phyloP scores from a whole-genome alignment of 495 filamentous ascomycete genomes.

The Schizothecium vesticola region DNA sequence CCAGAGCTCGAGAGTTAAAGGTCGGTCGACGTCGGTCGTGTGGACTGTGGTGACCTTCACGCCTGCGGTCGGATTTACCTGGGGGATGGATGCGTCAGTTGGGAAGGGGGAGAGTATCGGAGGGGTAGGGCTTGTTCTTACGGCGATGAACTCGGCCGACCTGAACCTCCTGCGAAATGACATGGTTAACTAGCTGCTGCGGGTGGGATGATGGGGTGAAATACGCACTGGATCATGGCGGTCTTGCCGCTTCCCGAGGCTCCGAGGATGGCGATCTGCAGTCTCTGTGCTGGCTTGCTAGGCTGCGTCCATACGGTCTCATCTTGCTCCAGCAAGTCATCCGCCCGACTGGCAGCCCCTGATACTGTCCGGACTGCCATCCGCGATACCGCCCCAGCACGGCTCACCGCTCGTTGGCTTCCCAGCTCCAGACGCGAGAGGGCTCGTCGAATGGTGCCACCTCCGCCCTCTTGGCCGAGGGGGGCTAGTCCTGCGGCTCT shows the following conservation, averaged over 20 bases:
- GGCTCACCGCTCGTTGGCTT: not conserved
- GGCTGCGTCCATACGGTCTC: not conserved
- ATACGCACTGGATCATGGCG: not conserved
- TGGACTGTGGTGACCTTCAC: not conserved
- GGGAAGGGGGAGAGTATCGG: too few relatives aligned
- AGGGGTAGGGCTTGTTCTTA: not conserved
- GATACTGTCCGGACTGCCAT: not conserved
- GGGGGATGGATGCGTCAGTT: not conserved
- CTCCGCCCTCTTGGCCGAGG: not conserved
- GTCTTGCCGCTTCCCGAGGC: not conserved
- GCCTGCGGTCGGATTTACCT: not conserved
- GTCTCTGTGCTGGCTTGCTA: not conserved
- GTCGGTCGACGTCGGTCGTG: not conserved
- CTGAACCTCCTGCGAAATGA: not conserved
- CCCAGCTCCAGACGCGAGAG: not conserved
- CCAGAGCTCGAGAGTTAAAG: slow-evolving; percentile 23
- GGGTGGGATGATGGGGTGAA: too few relatives aligned
- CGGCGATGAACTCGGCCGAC: not conserved
- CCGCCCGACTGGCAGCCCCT: not conserved
- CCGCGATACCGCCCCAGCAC: not conserved
- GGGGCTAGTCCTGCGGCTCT: not conserved
- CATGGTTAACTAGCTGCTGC: not conserved
- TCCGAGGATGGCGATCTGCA: not conserved
- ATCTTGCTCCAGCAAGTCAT: not conserved
- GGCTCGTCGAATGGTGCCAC: not conserved